A percentile compares a stretch with the other conserved stretches of the same genome.
These are phyloP conservation scores for Plasmodium billcollinsi DNA, from an alignment of 169 alveolate species.

Conservation along the genomic window DNA sequence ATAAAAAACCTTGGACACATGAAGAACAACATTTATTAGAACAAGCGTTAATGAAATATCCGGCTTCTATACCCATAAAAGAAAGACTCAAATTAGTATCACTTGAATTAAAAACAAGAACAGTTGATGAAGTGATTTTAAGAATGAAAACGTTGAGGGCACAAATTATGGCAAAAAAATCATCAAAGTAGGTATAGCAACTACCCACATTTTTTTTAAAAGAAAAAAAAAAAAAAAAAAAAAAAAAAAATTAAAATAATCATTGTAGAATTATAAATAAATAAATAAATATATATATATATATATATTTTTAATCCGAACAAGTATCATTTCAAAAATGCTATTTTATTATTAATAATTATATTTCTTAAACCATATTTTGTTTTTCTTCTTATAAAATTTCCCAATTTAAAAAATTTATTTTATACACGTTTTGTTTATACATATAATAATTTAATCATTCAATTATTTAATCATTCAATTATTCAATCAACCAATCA, in stretches of 20 bases:
- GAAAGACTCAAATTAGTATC: constrained; percentile 87
- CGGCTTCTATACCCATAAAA: constrained; percentile 84
- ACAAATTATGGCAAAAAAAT: constrained; percentile 60
- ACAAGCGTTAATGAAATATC: constrained; percentile 84
- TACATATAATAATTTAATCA: too few relatives aligned
- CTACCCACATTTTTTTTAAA: not conserved
- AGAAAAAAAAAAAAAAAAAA: not conserved
- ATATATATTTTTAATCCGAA: not conserved
- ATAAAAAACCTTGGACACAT: constrained; percentile 82
- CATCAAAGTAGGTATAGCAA: constrained; percentile 23
- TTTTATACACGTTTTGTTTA: too few relatives aligned
- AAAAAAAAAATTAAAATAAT: not conserved
- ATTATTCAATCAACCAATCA: too few relatives aligned
- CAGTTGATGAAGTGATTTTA: constrained; percentile 47
- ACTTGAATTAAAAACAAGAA: constrained; percentile 56
- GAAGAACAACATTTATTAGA: constrained; percentile 87
- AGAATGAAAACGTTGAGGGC: constrained; percentile 64
- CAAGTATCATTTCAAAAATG: too few relatives aligned
- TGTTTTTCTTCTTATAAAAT: too few relatives aligned
- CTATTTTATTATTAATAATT: too few relatives aligned
- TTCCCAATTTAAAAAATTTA: too few relatives aligned
- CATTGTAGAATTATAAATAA: not conserved
- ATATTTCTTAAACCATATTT: too few relatives aligned
- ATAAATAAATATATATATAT: not conserved
- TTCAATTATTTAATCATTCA: too few relatives aligned